Percentiles rank a stretch among this genome's conserved stretches.
Conservation (phyloP, 352 stramenopile species). For the Phytophthora syringae region DNA sequence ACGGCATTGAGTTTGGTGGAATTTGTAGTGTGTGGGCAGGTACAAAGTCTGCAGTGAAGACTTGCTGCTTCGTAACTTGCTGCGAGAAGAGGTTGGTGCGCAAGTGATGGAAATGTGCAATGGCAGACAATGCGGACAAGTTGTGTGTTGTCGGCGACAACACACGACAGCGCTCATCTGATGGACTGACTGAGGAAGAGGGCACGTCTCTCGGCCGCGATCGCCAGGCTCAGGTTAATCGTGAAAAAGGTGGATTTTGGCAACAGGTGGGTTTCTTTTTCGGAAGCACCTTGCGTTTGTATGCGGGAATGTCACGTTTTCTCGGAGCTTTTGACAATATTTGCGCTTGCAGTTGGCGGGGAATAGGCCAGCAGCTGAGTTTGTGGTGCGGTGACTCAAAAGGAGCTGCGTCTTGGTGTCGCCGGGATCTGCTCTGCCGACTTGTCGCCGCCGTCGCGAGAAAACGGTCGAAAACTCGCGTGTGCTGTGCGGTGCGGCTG, state of each 20-base stretch:
- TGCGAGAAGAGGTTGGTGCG: constrained; percentile 11
- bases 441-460: constrained; percentile 4
- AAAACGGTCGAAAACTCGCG: constrained; percentile 10
- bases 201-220: constrained; percentile 16
- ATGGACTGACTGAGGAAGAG: constrained; percentile 29
- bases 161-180: constrained; percentile 24
- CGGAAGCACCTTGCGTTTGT: constrained; percentile 15
- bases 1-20: constrained; percentile 50
- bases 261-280: neutral
- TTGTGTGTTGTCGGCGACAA: too few relatives aligned
- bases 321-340: constrained; percentile 19
- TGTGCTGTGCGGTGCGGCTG: constrained; percentile 10
- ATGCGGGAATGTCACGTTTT: constrained; percentile 18
- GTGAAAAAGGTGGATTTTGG: constrained; percentile 29
- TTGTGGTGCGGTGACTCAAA: neutral
- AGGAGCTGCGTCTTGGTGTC: constrained; percentile 9
- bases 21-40: constrained; percentile 3
- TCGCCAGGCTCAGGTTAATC: constrained; percentile 9
- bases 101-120: constrained; percentile 35
- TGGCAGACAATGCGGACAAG: constrained; percentile 31
- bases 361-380: neutral
- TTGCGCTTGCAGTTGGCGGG: constrained; percentile 16
- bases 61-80: neutral
- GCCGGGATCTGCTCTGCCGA: constrained; percentile 1
- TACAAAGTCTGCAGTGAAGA: neutral